These are phyloP conservation scores for Botrytis pseudocinerea DNA, from an alignment of 2,329 filamentous ascomycete species.

Conservation along the genomic window DNA sequence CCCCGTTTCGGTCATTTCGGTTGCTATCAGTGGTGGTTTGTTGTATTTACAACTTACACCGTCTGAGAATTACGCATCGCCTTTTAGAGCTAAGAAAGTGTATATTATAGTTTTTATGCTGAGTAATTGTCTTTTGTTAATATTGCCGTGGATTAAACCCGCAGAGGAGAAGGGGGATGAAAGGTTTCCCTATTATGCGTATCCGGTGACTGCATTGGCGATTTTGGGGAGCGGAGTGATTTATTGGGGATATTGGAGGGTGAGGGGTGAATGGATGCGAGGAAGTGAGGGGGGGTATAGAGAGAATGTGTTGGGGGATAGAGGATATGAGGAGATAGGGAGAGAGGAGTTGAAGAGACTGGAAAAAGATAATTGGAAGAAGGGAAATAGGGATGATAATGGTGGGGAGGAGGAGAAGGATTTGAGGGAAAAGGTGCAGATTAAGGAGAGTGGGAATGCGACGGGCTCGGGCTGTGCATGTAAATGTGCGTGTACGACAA, in stretches of 20 bases:
- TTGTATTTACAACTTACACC: neutral
- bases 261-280: neutral
- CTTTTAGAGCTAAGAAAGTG: neutral
- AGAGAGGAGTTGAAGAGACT: neutral
- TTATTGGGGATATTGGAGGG: neutral
- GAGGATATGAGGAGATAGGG: neutral
- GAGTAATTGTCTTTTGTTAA: neutral
- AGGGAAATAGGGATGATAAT: neutral
- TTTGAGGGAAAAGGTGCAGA: neutral
- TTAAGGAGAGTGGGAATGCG: neutral
- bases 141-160: neutral
- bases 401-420: accelerated
- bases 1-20: neutral
- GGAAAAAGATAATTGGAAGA: neutral
- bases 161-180: neutral
- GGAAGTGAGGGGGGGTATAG: neutral
- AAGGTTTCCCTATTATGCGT: neutral
- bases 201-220: neutral
- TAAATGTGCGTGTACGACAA: neutral
- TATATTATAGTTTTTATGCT: neutral
- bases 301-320: neutral
- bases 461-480: neutral
- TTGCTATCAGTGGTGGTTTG: neutral
- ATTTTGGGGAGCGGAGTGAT: neutral
- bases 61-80: neutral